These are phyloP conservation scores for Colletotrichum lentis DNA, from an alignment of 2,329 filamentous ascomycete species.

Conservation along the genomic window DNA sequence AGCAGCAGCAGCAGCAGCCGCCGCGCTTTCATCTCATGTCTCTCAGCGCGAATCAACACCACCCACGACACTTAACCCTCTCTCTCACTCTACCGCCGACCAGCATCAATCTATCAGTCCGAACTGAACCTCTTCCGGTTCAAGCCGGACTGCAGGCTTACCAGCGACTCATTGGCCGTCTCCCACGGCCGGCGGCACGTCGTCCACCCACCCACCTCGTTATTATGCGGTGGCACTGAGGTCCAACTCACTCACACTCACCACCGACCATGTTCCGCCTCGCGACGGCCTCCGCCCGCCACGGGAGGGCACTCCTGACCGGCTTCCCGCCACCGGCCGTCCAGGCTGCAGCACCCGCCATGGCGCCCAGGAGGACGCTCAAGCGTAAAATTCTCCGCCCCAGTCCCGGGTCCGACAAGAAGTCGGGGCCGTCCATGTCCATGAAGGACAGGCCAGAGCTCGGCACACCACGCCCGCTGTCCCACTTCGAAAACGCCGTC, in stretches of 20 bases:
- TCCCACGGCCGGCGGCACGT: not conserved
- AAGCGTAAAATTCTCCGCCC: not conserved
- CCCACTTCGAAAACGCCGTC: slow-evolving; percentile 2
- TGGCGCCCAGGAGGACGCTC: not conserved
- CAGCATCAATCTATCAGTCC: not conserved
- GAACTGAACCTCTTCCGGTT: not conserved
- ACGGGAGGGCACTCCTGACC: slow-evolving; percentile 1
- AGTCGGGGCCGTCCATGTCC: not conserved
- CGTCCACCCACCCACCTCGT: not conserved
- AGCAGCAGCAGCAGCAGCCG: not conserved
- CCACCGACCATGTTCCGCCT: slow-evolving; percentile 20
- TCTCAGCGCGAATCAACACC: slow-evolving; percentile 5
- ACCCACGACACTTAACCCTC: not conserved
- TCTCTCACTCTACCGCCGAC: not conserved
- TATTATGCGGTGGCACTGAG: slow-evolving; percentile 2
- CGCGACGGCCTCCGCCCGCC: not conserved
- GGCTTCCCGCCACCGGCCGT: not conserved
- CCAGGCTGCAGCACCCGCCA: not conserved
- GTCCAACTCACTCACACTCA: not conserved
- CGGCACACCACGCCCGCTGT: not conserved
- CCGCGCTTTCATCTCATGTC: slow-evolving; percentile 12
- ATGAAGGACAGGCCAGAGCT: not conserved
- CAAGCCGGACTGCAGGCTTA: no score
- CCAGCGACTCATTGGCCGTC: not conserved
- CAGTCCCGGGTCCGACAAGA: not conserved